Percentiles rank a stretch among this genome's conserved stretches.
These are phyloP conservation scores for Rhipidocladum racemiflorum DNA, from an alignment of 176 grass and related monocot species.

Conservation along the genomic window DNA sequence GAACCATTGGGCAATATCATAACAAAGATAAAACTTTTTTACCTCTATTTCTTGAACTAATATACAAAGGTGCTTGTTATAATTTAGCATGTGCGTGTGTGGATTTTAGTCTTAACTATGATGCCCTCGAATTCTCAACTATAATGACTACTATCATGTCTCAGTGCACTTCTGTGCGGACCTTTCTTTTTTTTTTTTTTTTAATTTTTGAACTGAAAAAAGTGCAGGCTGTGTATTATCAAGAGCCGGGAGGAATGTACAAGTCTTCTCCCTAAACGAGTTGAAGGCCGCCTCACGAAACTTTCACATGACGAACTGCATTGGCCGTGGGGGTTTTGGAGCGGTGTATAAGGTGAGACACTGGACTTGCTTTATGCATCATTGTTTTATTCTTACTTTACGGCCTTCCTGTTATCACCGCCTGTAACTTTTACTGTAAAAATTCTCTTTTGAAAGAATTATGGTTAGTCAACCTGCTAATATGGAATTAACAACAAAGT, in stretches of 20 bases:
- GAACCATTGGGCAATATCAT: neutral
- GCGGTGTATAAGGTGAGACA: conserved; percentile 47
- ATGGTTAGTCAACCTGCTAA: neutral
- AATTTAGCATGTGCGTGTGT: neutral
- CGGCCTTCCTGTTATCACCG: neutral
- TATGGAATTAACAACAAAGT: conserved; percentile 29
- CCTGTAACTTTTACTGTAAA: conserved; percentile 15
- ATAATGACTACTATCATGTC: conserved; percentile 15
- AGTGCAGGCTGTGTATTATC: conserved; percentile 39
- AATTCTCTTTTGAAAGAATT: neutral
- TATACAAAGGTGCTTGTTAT: neutral
- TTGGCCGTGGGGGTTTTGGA: conserved; percentile 61
- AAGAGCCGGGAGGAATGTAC: conserved; percentile 41
- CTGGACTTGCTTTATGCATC: conserved; percentile 3
- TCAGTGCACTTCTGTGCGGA: neutral
- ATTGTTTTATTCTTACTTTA: neutral
- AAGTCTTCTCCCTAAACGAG: conserved; percentile 45
- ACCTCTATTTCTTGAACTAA: neutral
- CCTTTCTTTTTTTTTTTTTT: neutral
- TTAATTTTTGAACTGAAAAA: conserved; percentile 24
- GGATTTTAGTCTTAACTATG: neutral
- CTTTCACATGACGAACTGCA: conserved; percentile 50
- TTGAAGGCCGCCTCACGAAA: conserved; percentile 46
- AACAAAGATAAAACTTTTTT: neutral
- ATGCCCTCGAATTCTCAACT: neutral